A percentile compares a stretch with the other conserved stretches of the same genome.
Evolutionary conservation across 192 early-diverging fungal species (phyloP).

Genomic region (Chytriomyces sp.): DNA sequence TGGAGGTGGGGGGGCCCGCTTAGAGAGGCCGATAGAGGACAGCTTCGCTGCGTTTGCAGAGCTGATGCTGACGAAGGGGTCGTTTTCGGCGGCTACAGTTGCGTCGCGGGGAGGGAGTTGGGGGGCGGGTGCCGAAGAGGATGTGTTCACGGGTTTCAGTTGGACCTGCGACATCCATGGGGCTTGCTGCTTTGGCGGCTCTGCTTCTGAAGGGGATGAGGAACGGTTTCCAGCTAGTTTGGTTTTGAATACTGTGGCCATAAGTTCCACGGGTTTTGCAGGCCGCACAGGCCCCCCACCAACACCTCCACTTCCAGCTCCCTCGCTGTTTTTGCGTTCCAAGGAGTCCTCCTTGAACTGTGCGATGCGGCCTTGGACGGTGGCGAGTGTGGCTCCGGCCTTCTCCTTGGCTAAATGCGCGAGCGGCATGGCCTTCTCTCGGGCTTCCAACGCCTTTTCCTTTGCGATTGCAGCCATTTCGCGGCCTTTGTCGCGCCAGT

Average conservation of each 20-base stretch:
- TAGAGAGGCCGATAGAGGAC: neutral
- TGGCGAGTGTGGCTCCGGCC: neutral
- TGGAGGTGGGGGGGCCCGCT: constrained; percentile 18
- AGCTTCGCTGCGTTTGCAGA: no score
- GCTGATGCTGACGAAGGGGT: neutral
- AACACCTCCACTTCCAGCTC: no score
- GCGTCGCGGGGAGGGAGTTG: constrained; percentile 1
- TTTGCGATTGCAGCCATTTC: neutral
- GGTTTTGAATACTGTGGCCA: neutral
- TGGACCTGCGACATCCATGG: constrained; percentile 1
- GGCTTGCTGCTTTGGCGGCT: no score
- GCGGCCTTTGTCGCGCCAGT: neutral
- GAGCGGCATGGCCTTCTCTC: neutral
- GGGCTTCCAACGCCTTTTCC: neutral
- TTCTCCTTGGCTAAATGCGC: neutral
- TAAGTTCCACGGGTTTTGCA: constrained; percentile 3
- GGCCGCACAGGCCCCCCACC: neutral
- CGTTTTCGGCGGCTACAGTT: no score
- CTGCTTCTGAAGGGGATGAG: neutral
- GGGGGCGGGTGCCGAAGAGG: no score
- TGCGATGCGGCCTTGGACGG: neutral
- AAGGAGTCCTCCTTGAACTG: no score
- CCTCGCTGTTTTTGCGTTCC: no score
- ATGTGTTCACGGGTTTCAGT: constrained; percentile 1
- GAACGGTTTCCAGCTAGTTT: neutral